phyloP scores from a whole-genome alignment of 495 filamentous ascomycete genomes.

The Lepraria neglecta region DNA sequence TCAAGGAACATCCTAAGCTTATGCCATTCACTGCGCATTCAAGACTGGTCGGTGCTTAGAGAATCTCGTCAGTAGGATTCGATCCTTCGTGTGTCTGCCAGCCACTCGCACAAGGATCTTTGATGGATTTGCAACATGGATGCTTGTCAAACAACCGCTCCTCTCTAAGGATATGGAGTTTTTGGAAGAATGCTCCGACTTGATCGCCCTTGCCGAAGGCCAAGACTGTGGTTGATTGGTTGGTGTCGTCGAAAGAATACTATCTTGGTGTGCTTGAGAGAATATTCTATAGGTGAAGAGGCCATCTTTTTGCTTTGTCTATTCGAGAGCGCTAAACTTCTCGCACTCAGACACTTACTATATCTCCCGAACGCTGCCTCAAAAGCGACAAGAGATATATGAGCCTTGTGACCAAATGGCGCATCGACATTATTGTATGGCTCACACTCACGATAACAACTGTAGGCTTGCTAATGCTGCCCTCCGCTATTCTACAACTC shows the following conservation, averaged over 20 bases:
- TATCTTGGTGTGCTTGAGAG: constrained; percentile 25
- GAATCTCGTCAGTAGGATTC: constrained; percentile 20
- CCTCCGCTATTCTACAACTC: constrained; percentile 26
- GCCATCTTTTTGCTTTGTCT: not conserved
- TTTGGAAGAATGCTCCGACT: constrained; percentile 33
- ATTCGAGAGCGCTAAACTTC: not conserved
- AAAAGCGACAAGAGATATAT: constrained; percentile 27
- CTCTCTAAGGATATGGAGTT: constrained; percentile 25
- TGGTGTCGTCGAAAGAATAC: constrained; percentile 30
- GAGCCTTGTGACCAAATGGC: constrained; percentile 26
- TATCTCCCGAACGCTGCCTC: constrained; percentile 23
- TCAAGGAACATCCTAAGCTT: constrained; percentile 32
- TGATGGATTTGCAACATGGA: constrained; percentile 30
- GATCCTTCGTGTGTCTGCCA: constrained; percentile 19
- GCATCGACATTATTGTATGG: constrained; percentile 29
- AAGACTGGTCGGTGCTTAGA: constrained; percentile 16
- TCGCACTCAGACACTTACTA: constrained; percentile 16
- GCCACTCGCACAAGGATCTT: constrained; percentile 27
- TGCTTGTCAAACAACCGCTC: constrained; percentile 28
- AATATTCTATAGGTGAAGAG: constrained; percentile 18
- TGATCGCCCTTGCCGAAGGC: constrained; percentile 34
- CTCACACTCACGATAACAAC: constrained; percentile 28
- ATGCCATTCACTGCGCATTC: constrained; percentile 5
- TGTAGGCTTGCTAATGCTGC: constrained; percentile 28
- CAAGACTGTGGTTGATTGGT: constrained; percentile 37